phyloP scores from a whole-genome alignment of 2,329 filamentous ascomycete genomes.

The Pseudopithomyces chartarum region DNA sequence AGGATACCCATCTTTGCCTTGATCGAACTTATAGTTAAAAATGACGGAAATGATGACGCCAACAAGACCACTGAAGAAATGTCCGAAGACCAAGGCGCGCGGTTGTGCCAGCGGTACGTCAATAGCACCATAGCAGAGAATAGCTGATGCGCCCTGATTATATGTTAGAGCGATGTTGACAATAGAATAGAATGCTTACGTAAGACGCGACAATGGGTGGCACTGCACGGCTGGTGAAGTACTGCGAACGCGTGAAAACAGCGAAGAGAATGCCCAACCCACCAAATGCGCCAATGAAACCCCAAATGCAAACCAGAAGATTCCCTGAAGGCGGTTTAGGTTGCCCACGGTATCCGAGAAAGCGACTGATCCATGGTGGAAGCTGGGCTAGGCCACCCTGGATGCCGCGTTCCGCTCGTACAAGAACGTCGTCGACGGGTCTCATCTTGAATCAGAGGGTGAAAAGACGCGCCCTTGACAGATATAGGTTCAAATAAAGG shows the following conservation, averaged over 20 bases:
- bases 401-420: slow-evolving; percentile 35
- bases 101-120: slow-evolving; percentile 53
- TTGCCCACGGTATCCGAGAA: slow-evolving; percentile 57
- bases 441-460: background rate
- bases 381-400: slow-evolving; percentile 49
- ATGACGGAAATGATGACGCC: slow-evolving; percentile 52
- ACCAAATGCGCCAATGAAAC: slow-evolving; percentile 50
- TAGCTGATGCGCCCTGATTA: slow-evolving; percentile 50
- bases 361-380: slow-evolving; percentile 69
- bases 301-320: slow-evolving; percentile 46
- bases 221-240: slow-evolving; percentile 45
- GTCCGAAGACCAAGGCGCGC: slow-evolving; percentile 50
- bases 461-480: slow-evolving; percentile 3
- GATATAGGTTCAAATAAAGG: background rate
- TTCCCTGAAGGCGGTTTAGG: slow-evolving; percentile 30
- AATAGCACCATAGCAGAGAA: slow-evolving; percentile 53
- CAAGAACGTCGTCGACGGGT: slow-evolving; percentile 23
- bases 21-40: slow-evolving; percentile 46
- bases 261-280: slow-evolving; percentile 49
- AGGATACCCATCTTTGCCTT: slow-evolving; percentile 26
- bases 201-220: slow-evolving; percentile 50
- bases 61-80: slow-evolving; percentile 50
- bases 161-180: slow-evolving; percentile 8
- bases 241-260: slow-evolving; percentile 46
- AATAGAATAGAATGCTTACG: slow-evolving; percentile 27